Percentiles rank a stretch among this genome's conserved stretches.
Conservation (phyloP, 495 filamentous ascomycete genomes). For the Tuber calosporum region DNA sequence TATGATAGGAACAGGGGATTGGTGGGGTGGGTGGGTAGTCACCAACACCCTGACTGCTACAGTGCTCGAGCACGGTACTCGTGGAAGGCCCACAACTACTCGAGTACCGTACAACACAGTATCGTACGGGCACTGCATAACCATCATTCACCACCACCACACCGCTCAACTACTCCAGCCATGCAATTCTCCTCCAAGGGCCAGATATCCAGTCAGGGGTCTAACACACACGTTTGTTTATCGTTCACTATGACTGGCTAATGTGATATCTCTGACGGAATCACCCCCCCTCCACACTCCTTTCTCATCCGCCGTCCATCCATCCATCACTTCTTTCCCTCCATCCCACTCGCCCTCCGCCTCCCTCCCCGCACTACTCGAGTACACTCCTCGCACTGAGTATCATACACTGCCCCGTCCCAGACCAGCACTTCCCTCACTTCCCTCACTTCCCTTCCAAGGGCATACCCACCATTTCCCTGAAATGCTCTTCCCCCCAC, state of each 20-base stretch:
- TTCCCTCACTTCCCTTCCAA: not conserved
- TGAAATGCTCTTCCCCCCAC: not conserved
- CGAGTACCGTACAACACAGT: too few relatives aligned
- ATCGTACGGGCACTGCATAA: not conserved
- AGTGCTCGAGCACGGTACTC: too few relatives aligned
- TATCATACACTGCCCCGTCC: too few relatives aligned
- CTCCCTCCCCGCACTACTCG: not conserved
- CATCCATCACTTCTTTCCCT: slow-evolving; percentile 2
- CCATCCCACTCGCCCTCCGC: not conserved
- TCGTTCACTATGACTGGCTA: not conserved
- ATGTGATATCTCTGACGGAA: not conserved
- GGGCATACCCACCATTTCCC: not conserved
- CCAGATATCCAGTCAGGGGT: not conserved
- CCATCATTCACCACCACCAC: not conserved
- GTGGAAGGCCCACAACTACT: not conserved
- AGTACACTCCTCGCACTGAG: too few relatives aligned
- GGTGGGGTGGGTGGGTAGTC: not conserved
- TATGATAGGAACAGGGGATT: not conserved
- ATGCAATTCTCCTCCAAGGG: not conserved
- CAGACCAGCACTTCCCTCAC: not conserved
- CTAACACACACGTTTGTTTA: not conserved
- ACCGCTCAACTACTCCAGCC: not conserved
- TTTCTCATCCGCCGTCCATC: slow-evolving; percentile 7
- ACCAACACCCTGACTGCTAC: not conserved
- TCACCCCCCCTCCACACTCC: slow-evolving; percentile 2